Conservation (phyloP, 192 early-diverging fungal species). For the Piromyces finnis region DNA sequence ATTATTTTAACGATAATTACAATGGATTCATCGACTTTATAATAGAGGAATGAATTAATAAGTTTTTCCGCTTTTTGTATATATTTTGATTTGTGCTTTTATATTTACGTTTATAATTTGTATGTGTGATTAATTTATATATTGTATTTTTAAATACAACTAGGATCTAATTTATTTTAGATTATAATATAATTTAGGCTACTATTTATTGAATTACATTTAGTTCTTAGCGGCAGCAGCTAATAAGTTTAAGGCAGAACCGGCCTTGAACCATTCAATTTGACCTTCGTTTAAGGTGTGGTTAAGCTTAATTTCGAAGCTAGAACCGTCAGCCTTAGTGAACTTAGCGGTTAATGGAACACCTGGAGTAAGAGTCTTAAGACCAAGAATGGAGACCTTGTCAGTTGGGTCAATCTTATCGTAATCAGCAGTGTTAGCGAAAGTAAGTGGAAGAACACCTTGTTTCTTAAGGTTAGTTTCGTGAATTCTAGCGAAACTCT, state of each 20-base stretch:
- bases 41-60: no score
- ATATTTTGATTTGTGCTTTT: no score
- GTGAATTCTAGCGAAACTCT: conserved; percentile 97
- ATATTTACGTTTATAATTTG: no score
- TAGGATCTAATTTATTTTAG: no score
- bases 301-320: conserved; percentile 66
- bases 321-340: conserved; percentile 59
- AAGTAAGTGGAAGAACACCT: conserved; percentile 91
- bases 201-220: no score
- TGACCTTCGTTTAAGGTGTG: conserved; percentile 98
- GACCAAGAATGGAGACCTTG: conserved; percentile 74
- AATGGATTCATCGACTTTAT: no score
- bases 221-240: neutral
- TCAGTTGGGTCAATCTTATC: conserved; percentile 74
- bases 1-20: no score
- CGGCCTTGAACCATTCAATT: conserved; percentile 97
- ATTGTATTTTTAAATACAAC: no score
- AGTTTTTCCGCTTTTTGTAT: no score
- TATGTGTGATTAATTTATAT: no score
- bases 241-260: conserved; percentile 10
- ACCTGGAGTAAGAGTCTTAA: conserved; percentile 55
- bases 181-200: no score
- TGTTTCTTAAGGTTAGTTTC: conserved; percentile 99
- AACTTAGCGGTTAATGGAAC: conserved; percentile 70
- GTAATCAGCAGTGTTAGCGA: conserved; percentile 85